These are phyloP conservation scores for Tylopilus felleus DNA, from an alignment of 768 basidiomycete genomes.

Conservation along the genomic window DNA sequence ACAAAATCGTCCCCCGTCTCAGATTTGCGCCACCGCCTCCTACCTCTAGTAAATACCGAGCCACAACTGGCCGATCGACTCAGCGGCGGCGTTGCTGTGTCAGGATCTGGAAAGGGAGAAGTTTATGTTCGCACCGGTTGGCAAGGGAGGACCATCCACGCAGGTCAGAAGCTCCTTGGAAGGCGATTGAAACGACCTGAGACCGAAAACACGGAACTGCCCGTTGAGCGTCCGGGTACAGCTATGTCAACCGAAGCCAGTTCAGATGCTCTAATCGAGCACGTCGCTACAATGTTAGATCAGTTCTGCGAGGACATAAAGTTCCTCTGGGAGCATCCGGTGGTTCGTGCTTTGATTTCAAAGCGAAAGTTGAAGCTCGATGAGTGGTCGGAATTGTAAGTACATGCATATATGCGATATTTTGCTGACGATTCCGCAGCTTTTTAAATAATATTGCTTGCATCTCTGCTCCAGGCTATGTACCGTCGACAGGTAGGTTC, in stretches of 20 bases:
- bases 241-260: slow-evolving; percentile 32
- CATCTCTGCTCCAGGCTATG: slow-evolving; percentile 63
- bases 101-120: slow-evolving; percentile 72
- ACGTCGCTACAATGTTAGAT: slow-evolving; percentile 58
- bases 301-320: slow-evolving; percentile 61
- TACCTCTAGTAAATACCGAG: slow-evolving; percentile 60
- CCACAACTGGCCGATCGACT: slow-evolving; percentile 64
- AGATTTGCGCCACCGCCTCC: slow-evolving; percentile 55
- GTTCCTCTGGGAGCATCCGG: slow-evolving; percentile 69
- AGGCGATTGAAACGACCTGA: slow-evolving; percentile 26
- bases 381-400: slow-evolving; percentile 88
- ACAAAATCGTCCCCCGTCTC: slow-evolving; percentile 38
- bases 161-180: slow-evolving; percentile 37
- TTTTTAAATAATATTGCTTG: slow-evolving; percentile 74
- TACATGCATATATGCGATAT: slow-evolving; percentile 27
- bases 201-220: slow-evolving; percentile 26
- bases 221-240: slow-evolving; percentile 26
- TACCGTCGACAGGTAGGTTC: slow-evolving; percentile 67
- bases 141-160: slow-evolving; percentile 68
- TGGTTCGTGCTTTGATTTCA: slow-evolving; percentile 64
- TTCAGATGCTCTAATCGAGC: slow-evolving; percentile 55
- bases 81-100: slow-evolving; percentile 68
- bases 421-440: slow-evolving; percentile 36
- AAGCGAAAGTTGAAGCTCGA: slow-evolving; percentile 73
- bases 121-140: slow-evolving; percentile 79